These are phyloP conservation scores for Saccharum hybrid DNA, from an alignment of 202 grass and related monocot species.

Conservation along the genomic window DNA sequence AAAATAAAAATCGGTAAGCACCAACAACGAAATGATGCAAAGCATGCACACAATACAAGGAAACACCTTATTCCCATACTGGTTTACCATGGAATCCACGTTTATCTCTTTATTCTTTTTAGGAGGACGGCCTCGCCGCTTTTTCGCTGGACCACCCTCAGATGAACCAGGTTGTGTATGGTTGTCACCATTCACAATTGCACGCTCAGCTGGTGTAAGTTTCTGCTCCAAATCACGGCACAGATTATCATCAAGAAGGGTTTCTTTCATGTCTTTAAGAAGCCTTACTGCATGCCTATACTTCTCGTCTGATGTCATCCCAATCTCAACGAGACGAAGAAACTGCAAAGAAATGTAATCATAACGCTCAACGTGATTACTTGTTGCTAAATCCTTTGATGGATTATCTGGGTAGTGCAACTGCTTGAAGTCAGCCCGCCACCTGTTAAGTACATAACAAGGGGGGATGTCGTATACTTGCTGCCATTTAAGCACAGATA, in stretches of 20 bases:
- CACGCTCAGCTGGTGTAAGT: conserved; percentile 53
- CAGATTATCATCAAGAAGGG: conserved; percentile 68
- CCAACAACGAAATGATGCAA: background rate
- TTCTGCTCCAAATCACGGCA: conserved; percentile 65
- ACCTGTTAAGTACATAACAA: conserved; percentile 67
- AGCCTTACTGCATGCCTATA: conserved; percentile 59
- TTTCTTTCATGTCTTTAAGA: conserved; percentile 56
- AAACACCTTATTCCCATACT: conserved; percentile 45
- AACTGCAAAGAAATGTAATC: conserved; percentile 69
- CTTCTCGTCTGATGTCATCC: conserved; percentile 62
- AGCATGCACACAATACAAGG: conserved; percentile 9
- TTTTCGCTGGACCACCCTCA: conserved; percentile 62
- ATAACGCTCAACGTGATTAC: conserved; percentile 66
- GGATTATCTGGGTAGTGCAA: conserved; percentile 50
- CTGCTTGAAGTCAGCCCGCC: conserved; percentile 65
- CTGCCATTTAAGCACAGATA: conserved; percentile 71
- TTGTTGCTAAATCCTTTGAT: conserved; percentile 51
- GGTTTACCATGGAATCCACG: conserved; percentile 49
- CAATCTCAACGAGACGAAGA: conserved; percentile 72
- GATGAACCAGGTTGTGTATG: conserved; percentile 51
- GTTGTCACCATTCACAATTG: conserved; percentile 49
- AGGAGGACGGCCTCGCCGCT: conserved; percentile 66
- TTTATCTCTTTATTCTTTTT: conserved; percentile 68
- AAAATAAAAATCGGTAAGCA: conserved; percentile 37
- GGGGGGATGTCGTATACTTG: conserved; percentile 62